Evolutionary conservation across 2,329 filamentous ascomycete genomes (phyloP).

Genomic region (Arthrobotrys sphaeroides): DNA sequence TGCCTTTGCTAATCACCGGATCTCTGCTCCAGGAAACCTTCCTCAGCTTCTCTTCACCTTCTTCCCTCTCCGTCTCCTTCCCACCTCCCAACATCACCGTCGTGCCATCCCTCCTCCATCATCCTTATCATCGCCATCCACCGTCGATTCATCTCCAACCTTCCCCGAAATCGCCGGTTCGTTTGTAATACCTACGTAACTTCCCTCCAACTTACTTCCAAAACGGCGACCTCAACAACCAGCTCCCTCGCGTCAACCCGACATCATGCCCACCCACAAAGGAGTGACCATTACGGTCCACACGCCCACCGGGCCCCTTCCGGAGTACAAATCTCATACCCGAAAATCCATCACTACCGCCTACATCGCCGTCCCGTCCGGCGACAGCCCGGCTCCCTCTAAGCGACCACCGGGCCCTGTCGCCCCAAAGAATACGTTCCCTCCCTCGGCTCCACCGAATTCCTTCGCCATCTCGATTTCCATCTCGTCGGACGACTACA

Average conservation of each 20-base stretch:
- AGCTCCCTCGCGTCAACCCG: conserved; percentile 10
- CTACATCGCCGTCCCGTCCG: conserved; percentile 86
- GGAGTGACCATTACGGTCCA: conserved; percentile 98
- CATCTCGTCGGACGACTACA: conserved; percentile 80
- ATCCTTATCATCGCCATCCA: not conserved
- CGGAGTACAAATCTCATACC: conserved; percentile 94
- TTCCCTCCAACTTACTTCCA: not conserved
- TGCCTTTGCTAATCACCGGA: not conserved
- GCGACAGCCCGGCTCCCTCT: conserved; percentile 30
- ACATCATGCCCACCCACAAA: conserved; percentile 91
- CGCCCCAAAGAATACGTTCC: conserved; percentile 70
- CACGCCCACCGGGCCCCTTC: conserved; percentile 75
- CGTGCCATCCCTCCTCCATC: not conserved
- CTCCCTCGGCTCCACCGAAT: conserved; percentile 83
- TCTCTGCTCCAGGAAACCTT: conserved; percentile 5
- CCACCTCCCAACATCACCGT: not conserved
- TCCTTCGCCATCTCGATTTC: conserved; percentile 99
- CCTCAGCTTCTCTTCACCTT: not conserved
- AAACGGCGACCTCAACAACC: conserved; percentile 2
- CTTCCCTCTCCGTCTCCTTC: not conserved
- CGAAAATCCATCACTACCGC: conserved; percentile 93
- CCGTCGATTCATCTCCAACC: not conserved
- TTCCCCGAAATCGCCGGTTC: conserved; percentile 1
- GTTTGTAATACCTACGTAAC: conserved; percentile 8
- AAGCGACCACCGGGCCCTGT: conserved; percentile 70